Percentiles rank a stretch among this genome's conserved stretches.
phyloP scores from a whole-genome alignment of 345 rosid species.

The Mallotus nudiflorus region DNA sequence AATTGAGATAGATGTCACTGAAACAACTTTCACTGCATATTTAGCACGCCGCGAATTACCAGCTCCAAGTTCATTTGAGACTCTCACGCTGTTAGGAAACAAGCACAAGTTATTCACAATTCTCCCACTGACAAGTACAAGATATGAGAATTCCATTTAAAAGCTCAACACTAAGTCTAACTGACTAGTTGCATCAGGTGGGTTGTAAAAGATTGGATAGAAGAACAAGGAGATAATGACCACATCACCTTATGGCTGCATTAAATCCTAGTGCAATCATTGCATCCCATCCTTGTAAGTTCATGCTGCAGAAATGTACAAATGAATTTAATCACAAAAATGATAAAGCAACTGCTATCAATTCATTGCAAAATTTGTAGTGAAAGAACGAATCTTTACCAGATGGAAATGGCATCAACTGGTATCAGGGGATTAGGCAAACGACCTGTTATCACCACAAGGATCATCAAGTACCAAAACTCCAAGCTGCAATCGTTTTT shows the following conservation, averaged over 20 bases:
- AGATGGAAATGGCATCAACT: slow-evolving; percentile 88
- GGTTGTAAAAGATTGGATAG: too few species aligned
- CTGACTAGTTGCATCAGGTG: too few species aligned
- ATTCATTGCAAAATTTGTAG: too few species aligned
- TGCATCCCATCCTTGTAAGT: slow-evolving; percentile 81
- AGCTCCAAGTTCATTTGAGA: slow-evolving; percentile 86
- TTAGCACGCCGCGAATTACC: slow-evolving; percentile 68
- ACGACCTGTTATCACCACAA: slow-evolving; percentile 76
- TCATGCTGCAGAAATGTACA: slow-evolving; percentile 57
- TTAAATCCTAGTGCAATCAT: slow-evolving; percentile 94
- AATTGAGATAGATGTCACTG: slow-evolving; percentile 59
- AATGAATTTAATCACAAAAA: slow-evolving; percentile 7
- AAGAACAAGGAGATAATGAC: neutral
- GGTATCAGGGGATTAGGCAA: slow-evolving; percentile 72
- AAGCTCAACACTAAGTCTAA: too few species aligned
- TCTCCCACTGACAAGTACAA: too few species aligned
- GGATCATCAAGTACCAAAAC: slow-evolving; percentile 86
- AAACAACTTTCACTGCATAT: slow-evolving; percentile 70
- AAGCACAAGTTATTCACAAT: slow-evolving; percentile 1
- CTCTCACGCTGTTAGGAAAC: slow-evolving; percentile 65
- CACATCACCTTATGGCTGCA: slow-evolving; percentile 75
- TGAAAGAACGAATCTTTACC: slow-evolving; percentile 37
- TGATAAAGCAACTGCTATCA: too few species aligned
- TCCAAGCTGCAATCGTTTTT: slow-evolving; percentile 64
- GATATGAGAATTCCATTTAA: neutral